Evolutionary conservation across 495 filamentous ascomycete species (phyloP), one percentile per base, ranked within the genome.

Genomic region (Chaetomidium leptoderma): DNA sequence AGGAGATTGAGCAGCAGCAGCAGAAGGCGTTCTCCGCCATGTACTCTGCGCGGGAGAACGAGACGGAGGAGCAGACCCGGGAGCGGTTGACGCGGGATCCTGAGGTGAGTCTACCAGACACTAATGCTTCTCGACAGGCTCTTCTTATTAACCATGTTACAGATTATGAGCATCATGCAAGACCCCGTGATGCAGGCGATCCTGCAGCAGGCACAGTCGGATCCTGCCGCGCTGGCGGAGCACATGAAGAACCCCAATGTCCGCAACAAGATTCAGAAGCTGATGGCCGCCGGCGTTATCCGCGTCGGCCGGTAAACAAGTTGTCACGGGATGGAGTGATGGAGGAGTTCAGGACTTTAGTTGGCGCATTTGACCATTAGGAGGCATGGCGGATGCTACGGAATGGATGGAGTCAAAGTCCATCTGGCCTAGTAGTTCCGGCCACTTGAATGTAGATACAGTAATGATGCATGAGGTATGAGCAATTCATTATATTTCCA

Each of bases 101-200:
- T 5, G 92, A 97, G 77, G 90, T 95, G 74, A 76, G 86, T 72
- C 53, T 45, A 26, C 27, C 35, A 37, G 21, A 26, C 26, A 48
- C 16, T 11, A 6, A 13, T 40, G 6, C 1, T 11, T 2, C 33
- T 14, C 21, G n/a, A 11, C 5, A 8, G 9, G 16, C 7, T 48
- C n/a, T n/a, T n/a, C n/a, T n/a, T n/a, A 29, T 76, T 82, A 72
- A 80, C 65, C 13, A 13, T 17, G 4, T 1, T 50, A 16, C 59
- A 93, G 87, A 92, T 96, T 70, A 86, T 93, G 82, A 75, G 81
- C 53, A 95, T 97, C 67, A 86, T 97, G 69, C 83, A 88, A 70
- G 95, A 97, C 67, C 93, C 93, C 5, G 85, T 98, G 66, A 97
- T 97, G 95, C 90, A 97, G 72, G 89, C 86, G 68, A 98, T 97